Percentiles rank a stretch among this genome's conserved stretches.
These are phyloP conservation scores for Aspergillus amoenus DNA, from an alignment of 2,329 filamentous ascomycete genomes.

Conservation along the genomic window DNA sequence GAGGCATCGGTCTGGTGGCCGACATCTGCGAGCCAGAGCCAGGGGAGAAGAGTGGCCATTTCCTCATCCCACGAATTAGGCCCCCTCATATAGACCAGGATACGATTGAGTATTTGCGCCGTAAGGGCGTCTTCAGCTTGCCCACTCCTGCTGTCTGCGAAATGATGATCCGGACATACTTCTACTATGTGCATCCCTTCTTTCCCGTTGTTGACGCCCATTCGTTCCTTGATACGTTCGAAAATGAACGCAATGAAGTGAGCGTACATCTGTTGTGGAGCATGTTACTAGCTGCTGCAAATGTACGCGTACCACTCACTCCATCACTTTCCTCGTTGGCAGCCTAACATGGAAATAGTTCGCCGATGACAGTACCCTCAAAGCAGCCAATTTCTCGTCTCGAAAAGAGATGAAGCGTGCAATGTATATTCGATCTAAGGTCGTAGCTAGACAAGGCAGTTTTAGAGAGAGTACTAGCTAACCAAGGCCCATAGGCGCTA, in stretches of 20 bases:
- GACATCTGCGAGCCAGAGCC: slow-evolving; percentile 47
- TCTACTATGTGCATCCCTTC: not conserved
- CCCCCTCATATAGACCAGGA: not conserved
- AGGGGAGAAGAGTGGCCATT: not conserved
- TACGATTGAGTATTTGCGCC: not conserved
- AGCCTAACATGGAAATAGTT: too few species aligned
- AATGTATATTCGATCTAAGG: not conserved
- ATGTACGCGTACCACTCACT: not conserved
- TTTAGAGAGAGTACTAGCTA: not conserved
- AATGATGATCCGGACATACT: not conserved
- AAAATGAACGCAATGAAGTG: not conserved
- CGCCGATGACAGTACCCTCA: too few species aligned
- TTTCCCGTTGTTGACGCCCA: not conserved
- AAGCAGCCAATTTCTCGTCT: not conserved
- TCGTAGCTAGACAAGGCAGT: not conserved
- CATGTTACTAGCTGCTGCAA: not conserved
- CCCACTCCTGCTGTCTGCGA: not conserved
- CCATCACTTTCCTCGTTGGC: not conserved
- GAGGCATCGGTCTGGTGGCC: too few species aligned
- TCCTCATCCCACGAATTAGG: not conserved
- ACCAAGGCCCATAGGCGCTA: not conserved
- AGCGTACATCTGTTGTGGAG: not conserved
- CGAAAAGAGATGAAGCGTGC: not conserved
- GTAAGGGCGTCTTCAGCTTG: not conserved
- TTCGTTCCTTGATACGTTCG: not conserved